Percentiles rank a stretch among this genome's conserved stretches.
Conservation (phyloP, 2,329 filamentous ascomycete genomes). For the Microcyclosporella mali region DNA sequence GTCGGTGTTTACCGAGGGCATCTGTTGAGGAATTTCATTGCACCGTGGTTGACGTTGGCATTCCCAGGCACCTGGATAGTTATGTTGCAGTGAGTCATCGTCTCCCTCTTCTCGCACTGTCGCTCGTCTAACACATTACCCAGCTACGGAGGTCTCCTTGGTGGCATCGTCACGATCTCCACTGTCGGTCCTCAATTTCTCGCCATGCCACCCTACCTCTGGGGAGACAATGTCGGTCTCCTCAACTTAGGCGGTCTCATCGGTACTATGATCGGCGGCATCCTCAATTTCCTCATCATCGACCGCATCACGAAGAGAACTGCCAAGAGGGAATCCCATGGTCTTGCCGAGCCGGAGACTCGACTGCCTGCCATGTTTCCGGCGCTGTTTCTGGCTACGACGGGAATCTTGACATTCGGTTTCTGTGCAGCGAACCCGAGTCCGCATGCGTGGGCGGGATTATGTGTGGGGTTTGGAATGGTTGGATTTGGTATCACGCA, state of each 20-base stretch:
- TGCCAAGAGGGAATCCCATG: conserved; percentile 33
- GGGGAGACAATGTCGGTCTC: conserved; percentile 36
- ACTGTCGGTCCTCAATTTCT: conserved; percentile 35
- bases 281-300: conserved; percentile 34
- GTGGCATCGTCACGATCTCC: conserved; percentile 35
- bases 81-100: conserved; percentile 26
- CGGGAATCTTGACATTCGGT: conserved; percentile 36
- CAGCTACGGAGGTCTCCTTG: conserved; percentile 38
- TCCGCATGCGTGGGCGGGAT: conserved; percentile 34
- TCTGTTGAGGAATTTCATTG: conserved; percentile 31
- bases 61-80: conserved; percentile 40
- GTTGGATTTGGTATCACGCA: conserved; percentile 39
- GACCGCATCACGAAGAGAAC: conserved; percentile 34
- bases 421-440: conserved; percentile 36
- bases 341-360: conserved; percentile 37
- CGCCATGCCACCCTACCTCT: conserved; percentile 36
- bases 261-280: conserved; percentile 32
- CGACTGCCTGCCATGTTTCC: conserved; percentile 37
- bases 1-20: conserved; percentile 33
- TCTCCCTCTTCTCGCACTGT: neutral
- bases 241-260: conserved; percentile 36
- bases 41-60: conserved; percentile 33
- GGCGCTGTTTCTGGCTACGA: conserved; percentile 33
- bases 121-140: neutral
- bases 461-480: conserved; percentile 37